phyloP scores from a whole-genome alignment of 352 stramenopile genomes.

The Hyaloperonospora brassicae region DNA sequence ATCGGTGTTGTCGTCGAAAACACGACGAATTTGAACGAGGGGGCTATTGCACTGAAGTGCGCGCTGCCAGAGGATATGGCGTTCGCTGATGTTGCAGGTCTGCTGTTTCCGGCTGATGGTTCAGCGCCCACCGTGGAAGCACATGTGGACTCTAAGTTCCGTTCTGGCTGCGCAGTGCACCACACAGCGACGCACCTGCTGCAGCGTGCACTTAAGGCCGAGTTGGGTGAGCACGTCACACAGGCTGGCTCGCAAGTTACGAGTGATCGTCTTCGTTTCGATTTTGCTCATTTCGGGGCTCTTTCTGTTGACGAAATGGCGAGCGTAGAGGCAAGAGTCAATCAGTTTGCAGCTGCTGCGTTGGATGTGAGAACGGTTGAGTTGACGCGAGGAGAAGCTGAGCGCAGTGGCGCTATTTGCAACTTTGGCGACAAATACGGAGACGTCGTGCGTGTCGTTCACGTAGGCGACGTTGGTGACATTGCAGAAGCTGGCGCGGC shows the following conservation, averaged over 20 bases:
- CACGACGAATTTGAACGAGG: slow-evolving; percentile 36
- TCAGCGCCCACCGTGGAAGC: slow-evolving; percentile 23
- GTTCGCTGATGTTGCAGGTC: slow-evolving; percentile 23
- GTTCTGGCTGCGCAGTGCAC: slow-evolving; percentile 46
- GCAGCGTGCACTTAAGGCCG: slow-evolving; percentile 53
- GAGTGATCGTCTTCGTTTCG: slow-evolving; percentile 58
- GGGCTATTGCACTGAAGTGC: slow-evolving; percentile 44
- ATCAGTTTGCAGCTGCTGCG: slow-evolving; percentile 39
- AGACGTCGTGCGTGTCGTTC: slow-evolving; percentile 71
- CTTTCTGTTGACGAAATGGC: slow-evolving; percentile 52
- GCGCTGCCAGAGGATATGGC: slow-evolving; percentile 21
- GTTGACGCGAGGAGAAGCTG: slow-evolving; percentile 39
- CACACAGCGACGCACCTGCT: slow-evolving; percentile 79
- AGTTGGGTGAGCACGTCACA: slow-evolving; percentile 63
- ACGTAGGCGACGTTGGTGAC: slow-evolving; percentile 25
- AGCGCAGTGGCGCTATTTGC: slow-evolving; percentile 59
- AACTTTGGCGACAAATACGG: slow-evolving; percentile 60
- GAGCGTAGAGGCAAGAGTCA: slow-evolving; percentile 50
- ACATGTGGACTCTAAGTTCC: slow-evolving; percentile 42
- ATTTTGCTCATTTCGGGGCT: slow-evolving; percentile 75
- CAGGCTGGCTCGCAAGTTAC: slow-evolving; percentile 66
- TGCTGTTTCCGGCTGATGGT: slow-evolving; percentile 10
- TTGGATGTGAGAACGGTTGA: slow-evolving; percentile 34
- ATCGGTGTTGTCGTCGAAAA: slow-evolving; percentile 28
- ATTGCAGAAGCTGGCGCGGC: neutral